Conservation (phyloP, 805 yeast species). For the Saccharomycopsis sp. region DNA sequence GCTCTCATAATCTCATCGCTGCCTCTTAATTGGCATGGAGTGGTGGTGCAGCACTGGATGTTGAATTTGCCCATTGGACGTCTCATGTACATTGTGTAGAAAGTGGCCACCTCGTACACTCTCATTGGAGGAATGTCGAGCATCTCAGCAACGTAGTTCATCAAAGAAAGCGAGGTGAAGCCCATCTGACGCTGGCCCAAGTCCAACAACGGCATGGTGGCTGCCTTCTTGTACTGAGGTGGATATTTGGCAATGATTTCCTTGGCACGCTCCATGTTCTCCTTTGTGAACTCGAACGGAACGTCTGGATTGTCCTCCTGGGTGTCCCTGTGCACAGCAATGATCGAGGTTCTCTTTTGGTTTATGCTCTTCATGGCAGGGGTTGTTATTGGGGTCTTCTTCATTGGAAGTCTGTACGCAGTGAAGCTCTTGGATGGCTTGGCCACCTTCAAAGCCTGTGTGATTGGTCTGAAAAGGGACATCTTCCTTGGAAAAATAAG, state of each 20-base stretch:
- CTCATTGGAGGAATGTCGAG: slow-evolving; percentile 91
- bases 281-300: slow-evolving; percentile 64
- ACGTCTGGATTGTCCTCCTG: slow-evolving; percentile 55
- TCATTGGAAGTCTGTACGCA: slow-evolving; percentile 1
- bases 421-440: slow-evolving; percentile 11
- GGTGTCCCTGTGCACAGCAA: slow-evolving; percentile 60
- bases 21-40: slow-evolving; percentile 81
- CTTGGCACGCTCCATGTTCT: slow-evolving; percentile 59
- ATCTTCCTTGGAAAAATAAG: background rate
- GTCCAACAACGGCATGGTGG: slow-evolving; percentile 80
- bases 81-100: slow-evolving; percentile 86
- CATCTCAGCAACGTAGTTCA: slow-evolving; percentile 81
- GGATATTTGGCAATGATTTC: slow-evolving; percentile 75
- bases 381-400: background rate
- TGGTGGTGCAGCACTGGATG: slow-evolving; percentile 80
- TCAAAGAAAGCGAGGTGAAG: slow-evolving; percentile 75
- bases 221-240: slow-evolving; percentile 77
- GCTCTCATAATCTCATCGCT: slow-evolving; percentile 73
- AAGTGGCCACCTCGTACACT: slow-evolving; percentile 87
- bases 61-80: slow-evolving; percentile 79
- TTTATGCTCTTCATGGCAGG: background rate
- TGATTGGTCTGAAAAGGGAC: slow-evolving; percentile 18
- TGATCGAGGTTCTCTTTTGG: slow-evolving; percentile 18
- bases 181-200: slow-evolving; percentile 84
- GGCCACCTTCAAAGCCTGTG: slow-evolving; percentile 18